These are phyloP conservation scores for Pleurotus sapidus DNA, from an alignment of 768 basidiomycete species.

Conservation along the genomic window DNA sequence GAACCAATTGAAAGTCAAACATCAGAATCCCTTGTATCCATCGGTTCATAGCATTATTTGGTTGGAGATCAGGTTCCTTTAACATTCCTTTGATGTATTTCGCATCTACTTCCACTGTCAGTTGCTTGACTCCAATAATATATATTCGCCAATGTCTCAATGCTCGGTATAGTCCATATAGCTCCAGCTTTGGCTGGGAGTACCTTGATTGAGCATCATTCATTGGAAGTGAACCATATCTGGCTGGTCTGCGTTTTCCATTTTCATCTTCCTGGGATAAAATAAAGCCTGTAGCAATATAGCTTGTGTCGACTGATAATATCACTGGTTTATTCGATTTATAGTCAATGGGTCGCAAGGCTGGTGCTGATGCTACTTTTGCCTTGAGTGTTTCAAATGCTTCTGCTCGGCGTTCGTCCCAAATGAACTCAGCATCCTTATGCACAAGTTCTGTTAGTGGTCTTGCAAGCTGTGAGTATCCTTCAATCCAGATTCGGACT, in stretches of 20 bases:
- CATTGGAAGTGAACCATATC: constrained; percentile 27
- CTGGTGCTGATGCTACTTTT: constrained; percentile 13
- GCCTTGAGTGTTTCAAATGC: constrained; percentile 18
- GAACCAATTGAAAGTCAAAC: constrained; percentile 29
- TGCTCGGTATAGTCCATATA: constrained; percentile 28
- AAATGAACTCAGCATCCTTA: constrained; percentile 20
- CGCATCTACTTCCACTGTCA: constrained; percentile 30
- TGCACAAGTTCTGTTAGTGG: constrained; percentile 16
- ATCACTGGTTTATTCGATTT: constrained; percentile 17
- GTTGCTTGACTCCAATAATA: constrained; percentile 16
- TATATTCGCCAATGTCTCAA: constrained; percentile 18
- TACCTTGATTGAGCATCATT: constrained; percentile 24
- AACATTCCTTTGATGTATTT: constrained; percentile 31
- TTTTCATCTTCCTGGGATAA: constrained; percentile 25
- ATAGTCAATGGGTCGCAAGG: constrained; percentile 28
- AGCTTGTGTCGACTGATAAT: constrained; percentile 27
- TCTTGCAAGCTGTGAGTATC: constrained; percentile 10
- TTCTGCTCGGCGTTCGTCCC: constrained; percentile 15
- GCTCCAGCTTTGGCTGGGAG: constrained; percentile 32
- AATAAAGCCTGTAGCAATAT: constrained; percentile 25
- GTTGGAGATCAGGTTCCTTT: constrained; percentile 27
- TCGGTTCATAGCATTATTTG: constrained; percentile 25
- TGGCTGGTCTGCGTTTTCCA: constrained; percentile 15
- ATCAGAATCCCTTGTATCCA: constrained; percentile 31
- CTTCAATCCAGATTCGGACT: constrained; percentile 17